Evolutionary conservation across 192 early-diverging fungal species (phyloP).

Genomic region (Backusella sp.): DNA sequence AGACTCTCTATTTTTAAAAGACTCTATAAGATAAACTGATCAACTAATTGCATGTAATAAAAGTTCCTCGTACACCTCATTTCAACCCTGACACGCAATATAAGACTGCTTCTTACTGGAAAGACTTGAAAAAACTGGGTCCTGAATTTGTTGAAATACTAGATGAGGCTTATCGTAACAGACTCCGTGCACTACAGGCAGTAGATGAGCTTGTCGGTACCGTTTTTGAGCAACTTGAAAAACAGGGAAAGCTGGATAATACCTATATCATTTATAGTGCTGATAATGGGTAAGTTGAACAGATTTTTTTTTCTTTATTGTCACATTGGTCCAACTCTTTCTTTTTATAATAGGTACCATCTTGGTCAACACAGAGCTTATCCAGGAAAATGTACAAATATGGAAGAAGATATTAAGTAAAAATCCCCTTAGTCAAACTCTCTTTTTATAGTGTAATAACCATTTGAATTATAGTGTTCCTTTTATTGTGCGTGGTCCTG

Average conservation of each 20-base stretch:
- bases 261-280: constrained; percentile 63
- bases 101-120: constrained; percentile 54
- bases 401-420: constrained; percentile 66
- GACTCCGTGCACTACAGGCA: constrained; percentile 56
- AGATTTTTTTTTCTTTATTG: neutral
- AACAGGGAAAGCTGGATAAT: constrained; percentile 54
- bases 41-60: too few species aligned
- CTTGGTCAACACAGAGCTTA: constrained; percentile 60
- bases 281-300: constrained; percentile 56
- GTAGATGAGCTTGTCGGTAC: constrained; percentile 62
- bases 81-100: constrained; percentile 54
- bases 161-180: constrained; percentile 52
- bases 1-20: neutral
- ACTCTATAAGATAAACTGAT: too few species aligned
- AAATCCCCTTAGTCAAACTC: neutral
- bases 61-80: constrained; percentile 31
- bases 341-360: constrained; percentile 42
- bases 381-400: constrained; percentile 59
- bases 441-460: too few species aligned
- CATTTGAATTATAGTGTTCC: constrained; percentile 32
- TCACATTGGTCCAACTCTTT: neutral
- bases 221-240: constrained; percentile 49
- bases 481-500: constrained; percentile 63
- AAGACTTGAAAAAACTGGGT: constrained; percentile 41
- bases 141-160: constrained; percentile 36